Base-by-base conservation (phyloP, 164 flowering plant genomes). In the Macadamia tetraphylla region DNA sequence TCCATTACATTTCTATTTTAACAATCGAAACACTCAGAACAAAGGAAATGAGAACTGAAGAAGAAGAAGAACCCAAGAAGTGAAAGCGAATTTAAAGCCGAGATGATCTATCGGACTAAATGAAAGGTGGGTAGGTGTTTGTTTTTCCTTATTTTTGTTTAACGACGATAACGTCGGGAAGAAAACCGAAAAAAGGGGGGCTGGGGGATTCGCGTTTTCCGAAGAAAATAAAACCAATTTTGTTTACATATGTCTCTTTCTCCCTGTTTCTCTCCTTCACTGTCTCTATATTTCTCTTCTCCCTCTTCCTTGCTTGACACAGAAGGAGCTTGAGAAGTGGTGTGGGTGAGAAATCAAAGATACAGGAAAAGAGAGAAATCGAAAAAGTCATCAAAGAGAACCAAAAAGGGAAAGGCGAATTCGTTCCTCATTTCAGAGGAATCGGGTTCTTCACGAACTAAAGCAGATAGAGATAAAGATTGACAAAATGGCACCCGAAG, bases 391-490 rank as follows among this genome's bases (percentile, higher is more conserved):
- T 32, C 53, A 72, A 52, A 59, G 73, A 71, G 53, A n/a, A 44
- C 35, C 12, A 14, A 67, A 66, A 72, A 57, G 63, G 53, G 70
- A 75, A 79, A 73, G 71, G 68, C 65, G 58, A 77, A 72, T 77
- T 75, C 76, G 73, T 69, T 67, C 73, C 70, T 74, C 66, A 66
- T 64, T 70, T 75, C 75, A 69, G 77, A 71, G 74, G 87, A 83
- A 83, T 83, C 87, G 67, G 84, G 78, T 83, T 81, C 86, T 73
- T 78, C 79, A 73, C 70, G 74, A 74, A 69, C 63, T 55, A 78
- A 76, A 78, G 75, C 61, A 65, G 48, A 32, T 29, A 67, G 6
- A 68, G 70, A 68, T 29, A 62, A 32, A 70, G 69, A 65, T 0
- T 53, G 42, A 60, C 30, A 17, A 44, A 42, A 29, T 6, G 18